Base-by-base conservation (phyloP, 2,329 filamentous ascomycete species). In the Monilinia vaccinii-corymbosi region DNA sequence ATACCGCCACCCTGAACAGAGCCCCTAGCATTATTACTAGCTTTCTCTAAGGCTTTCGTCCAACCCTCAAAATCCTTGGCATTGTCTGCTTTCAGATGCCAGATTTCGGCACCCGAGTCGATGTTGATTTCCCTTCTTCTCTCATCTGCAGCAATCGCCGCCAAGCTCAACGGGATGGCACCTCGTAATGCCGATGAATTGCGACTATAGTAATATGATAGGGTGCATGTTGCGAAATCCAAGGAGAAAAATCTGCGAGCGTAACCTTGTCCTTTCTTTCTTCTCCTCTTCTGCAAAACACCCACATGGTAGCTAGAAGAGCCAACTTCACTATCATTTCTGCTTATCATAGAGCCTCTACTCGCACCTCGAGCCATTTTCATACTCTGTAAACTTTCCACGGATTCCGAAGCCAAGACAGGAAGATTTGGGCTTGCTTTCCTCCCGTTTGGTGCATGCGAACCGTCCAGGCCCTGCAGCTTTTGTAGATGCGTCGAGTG, bases 131-230 rank as follows among this genome's bases (percentile, higher is more conserved):
- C 93, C 64, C 91, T 83, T 42, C 89, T 85, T 69, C 89, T 85
- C 72, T 94, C 90, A 71, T 96, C 92, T 9, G 91, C 91, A 4
- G 92, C 89, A 61, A 99, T 88, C 5, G 91, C 94, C 18, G 94
- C 94, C 56, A 99, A 77, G 31, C 91, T 94, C 10, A 99, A 79
- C 0, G 94, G 94, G 56, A 99, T 94, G 9, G 94, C 91, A 21
- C 94, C 94, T 62, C 94, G 85, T 47, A 99, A 78, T 1, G 93
- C 91, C 7, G 93, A 95, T 6, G 93, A 96, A 71, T 95, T 93
- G 49, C 91, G 87, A 72, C 93, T 94, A 71, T 95, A 89, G 72
- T 97, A 99, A 76, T 99, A 99, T 0, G 94, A 97, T 36, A 99
- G 78, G 0, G 94, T 97, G 63, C 89, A 96, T 0, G 93, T 92